Evolutionary conservation across 2,329 filamentous ascomycete genomes (phyloP).

Genomic region (Epichloe sibirici): DNA sequence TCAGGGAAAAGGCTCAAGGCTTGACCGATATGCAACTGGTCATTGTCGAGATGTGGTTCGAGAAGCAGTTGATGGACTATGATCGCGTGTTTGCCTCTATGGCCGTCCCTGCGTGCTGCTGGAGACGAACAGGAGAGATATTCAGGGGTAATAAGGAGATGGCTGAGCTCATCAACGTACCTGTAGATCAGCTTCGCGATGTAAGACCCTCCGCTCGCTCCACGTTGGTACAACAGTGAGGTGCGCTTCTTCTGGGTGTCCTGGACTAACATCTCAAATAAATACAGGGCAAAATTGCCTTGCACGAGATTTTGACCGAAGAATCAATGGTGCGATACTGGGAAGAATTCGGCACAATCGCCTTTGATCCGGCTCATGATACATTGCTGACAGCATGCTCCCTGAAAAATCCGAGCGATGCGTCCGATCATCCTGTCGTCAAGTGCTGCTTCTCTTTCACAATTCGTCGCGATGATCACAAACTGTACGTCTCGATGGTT

Average conservation of each 20-base stretch:
- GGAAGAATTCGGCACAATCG: constrained; percentile 98
- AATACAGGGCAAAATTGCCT: constrained; percentile 72
- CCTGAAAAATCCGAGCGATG: constrained; percentile 66
- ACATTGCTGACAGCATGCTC: constrained; percentile 90
- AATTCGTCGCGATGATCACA: constrained; percentile 86
- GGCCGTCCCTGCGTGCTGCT: constrained; percentile 96
- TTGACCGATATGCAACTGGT: constrained; percentile 91
- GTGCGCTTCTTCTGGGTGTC: neutral
- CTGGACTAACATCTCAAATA: neutral
- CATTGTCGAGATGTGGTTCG: constrained; percentile 98
- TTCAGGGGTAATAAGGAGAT: constrained; percentile 97
- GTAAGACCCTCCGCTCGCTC: constrained; percentile 39
- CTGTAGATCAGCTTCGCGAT: constrained; percentile 81
- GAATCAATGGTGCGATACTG: constrained; percentile 93
- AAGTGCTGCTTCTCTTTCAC: constrained; percentile 97
- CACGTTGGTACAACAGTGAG: neutral
- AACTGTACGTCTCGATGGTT: constrained; percentile 58
- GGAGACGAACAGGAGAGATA: constrained; percentile 92
- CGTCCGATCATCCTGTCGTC: constrained; percentile 59
- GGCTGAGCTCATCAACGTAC: constrained; percentile 89
- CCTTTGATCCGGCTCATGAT: constrained; percentile 88
- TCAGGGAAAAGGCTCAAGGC: constrained; percentile 84
- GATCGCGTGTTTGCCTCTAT: constrained; percentile 97
- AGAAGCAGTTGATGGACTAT: constrained; percentile 91
- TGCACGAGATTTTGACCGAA: constrained; percentile 93